Evolutionary conservation across 768 basidiomycete species (phyloP).

Genomic region (Boletus huronensis): DNA sequence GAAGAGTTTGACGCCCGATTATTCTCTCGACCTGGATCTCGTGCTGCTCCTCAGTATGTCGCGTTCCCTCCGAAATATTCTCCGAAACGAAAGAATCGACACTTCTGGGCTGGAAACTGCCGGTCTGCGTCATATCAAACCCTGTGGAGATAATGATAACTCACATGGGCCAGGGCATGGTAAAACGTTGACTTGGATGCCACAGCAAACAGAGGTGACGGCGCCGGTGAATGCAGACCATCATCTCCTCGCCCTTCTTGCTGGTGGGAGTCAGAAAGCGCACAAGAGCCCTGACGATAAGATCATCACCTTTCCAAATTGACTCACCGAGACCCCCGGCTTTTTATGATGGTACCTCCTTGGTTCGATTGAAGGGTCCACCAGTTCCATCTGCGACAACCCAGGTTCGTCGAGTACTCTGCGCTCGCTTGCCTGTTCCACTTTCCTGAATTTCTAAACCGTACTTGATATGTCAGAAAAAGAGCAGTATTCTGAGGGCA

Average conservation of each 20-base stretch:
- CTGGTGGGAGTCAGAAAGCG: slow-evolving; percentile 11
- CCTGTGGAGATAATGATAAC: neutral
- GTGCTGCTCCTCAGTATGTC: slow-evolving; percentile 41
- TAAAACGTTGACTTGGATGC: slow-evolving; percentile 48
- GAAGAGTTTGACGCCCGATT: slow-evolving; percentile 40
- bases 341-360: slow-evolving; percentile 38
- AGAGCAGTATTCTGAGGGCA: neutral
- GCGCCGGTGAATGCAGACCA: slow-evolving; percentile 14
- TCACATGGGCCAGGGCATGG: slow-evolving; percentile 44
- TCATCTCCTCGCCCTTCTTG: slow-evolving; percentile 24
- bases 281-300: neutral
- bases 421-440: slow-evolving; percentile 55
- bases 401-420: slow-evolving; percentile 39
- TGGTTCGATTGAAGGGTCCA: slow-evolving; percentile 17
- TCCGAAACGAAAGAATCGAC: slow-evolving; percentile 44
- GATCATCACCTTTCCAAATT: slow-evolving; percentile 54
- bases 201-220: slow-evolving; percentile 38
- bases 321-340: slow-evolving; percentile 55
- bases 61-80: slow-evolving; percentile 30
- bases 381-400: slow-evolving; percentile 7
- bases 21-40: slow-evolving; percentile 50
- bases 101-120: slow-evolving; percentile 39
- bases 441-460: slow-evolving; percentile 51
- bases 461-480: neutral
- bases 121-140: slow-evolving; percentile 9